Conservation (phyloP, 768 basidiomycete species). For the Xerocomellus amylosporus region DNA sequence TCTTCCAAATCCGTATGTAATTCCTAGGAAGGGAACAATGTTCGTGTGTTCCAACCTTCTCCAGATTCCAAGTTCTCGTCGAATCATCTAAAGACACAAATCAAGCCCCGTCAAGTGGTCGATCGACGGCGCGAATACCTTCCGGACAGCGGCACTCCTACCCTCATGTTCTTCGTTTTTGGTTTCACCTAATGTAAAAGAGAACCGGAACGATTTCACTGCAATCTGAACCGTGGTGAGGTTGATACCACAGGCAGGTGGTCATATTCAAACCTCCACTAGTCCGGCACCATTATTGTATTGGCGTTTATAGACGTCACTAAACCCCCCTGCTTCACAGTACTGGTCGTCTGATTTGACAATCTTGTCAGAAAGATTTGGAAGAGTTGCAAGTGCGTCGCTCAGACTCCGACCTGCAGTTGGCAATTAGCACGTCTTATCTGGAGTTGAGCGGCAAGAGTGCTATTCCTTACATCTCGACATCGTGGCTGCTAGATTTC, state of each 20-base stretch:
- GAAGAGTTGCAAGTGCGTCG: neutral
- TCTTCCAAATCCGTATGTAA: slow-evolving; percentile 23
- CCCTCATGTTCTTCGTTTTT: neutral
- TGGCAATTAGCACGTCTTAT: no score
- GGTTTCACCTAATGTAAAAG: neutral
- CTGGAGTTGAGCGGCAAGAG: no score
- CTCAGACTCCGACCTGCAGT: neutral
- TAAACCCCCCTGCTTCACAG: slow-evolving; percentile 1
- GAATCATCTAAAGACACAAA: neutral
- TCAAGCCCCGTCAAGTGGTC: neutral
- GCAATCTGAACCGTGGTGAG: neutral
- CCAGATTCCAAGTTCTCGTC: neutral
- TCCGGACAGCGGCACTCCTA: neutral
- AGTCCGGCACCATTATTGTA: neutral
- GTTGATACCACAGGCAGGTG: neutral
- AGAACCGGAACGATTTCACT: slow-evolving; percentile 2
- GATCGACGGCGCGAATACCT: neutral
- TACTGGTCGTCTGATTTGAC: neutral
- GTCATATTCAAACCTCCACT: neutral
- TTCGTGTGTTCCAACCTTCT: no score
- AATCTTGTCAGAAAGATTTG: neutral
- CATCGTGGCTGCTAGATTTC: neutral
- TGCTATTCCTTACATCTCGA: neutral
- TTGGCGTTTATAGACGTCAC: neutral
- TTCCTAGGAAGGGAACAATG: slow-evolving; percentile 3